Evolutionary conservation across 805 yeast genomes (phyloP).

Genomic region (Kazachstania psychrophila): DNA sequence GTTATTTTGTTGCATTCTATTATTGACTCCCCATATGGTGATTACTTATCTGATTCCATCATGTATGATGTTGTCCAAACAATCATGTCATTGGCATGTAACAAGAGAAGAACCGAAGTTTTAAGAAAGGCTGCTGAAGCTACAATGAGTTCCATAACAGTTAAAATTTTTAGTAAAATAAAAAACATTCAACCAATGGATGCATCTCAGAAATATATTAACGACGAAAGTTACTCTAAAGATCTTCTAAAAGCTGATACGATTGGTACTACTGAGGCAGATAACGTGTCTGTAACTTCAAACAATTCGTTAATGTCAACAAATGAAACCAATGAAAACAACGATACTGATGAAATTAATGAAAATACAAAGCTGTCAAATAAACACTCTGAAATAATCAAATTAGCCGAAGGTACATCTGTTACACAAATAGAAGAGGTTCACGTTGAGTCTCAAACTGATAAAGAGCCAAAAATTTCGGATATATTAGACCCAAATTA

Average conservation of each 20-base stretch:
- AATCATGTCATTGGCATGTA: slow-evolving; percentile 83
- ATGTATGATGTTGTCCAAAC: slow-evolving; percentile 87
- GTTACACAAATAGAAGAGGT: slow-evolving; percentile 1
- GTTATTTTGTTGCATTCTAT: slow-evolving; percentile 62
- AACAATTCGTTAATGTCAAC: neutral
- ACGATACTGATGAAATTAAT: slow-evolving; percentile 1
- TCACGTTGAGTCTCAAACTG: neutral
- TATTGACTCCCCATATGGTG: slow-evolving; percentile 55
- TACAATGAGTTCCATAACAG: slow-evolving; percentile 61
- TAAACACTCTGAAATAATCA: no score
- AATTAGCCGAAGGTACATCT: no score
- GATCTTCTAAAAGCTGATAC: slow-evolving; percentile 14
- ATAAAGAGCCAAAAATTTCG: slow-evolving; percentile 6
- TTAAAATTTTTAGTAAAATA: slow-evolving; percentile 55
- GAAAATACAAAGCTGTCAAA: slow-evolving; percentile 2
- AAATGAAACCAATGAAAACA: neutral
- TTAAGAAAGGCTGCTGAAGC: slow-evolving; percentile 83
- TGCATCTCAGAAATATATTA: slow-evolving; percentile 10
- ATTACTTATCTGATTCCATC: slow-evolving; percentile 66
- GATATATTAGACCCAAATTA: slow-evolving; percentile 35
- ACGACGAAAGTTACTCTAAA: slow-evolving; percentile 17
- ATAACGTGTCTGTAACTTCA: neutral
- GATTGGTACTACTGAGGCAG: slow-evolving; percentile 11
- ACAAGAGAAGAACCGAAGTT: slow-evolving; percentile 83
- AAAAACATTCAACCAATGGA: slow-evolving; percentile 27